Conservation (phyloP, 345 rosid species). For the Arabidopsis suecica region DNA sequence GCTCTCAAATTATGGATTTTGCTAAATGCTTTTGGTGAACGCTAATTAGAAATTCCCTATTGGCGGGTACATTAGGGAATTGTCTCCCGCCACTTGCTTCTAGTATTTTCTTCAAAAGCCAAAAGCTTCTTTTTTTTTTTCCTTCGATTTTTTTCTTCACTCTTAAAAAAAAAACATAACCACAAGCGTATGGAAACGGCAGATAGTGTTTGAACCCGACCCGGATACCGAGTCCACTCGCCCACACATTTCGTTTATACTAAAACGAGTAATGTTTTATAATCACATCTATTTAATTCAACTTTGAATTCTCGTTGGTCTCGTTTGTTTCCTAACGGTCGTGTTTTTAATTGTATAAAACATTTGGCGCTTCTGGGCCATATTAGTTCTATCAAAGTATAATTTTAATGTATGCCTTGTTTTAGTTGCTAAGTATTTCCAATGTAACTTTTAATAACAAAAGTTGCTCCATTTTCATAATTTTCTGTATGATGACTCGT, state of each 20-base stretch:
- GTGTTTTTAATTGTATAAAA: background rate
- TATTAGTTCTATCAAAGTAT: background rate
- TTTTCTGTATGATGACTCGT: background rate
- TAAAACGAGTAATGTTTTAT: background rate
- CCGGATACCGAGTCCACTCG: slow-evolving; percentile 7
- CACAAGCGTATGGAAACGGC: background rate
- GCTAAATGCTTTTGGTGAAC: no score
- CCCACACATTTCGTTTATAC: background rate
- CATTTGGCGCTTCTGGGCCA: background rate
- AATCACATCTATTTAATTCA: background rate
- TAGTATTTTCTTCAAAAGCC: background rate
- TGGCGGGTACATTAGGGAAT: background rate
- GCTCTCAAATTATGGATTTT: no score
- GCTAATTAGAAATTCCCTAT: background rate
- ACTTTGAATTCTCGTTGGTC: background rate
- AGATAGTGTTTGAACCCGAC: background rate
- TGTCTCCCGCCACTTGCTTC: background rate
- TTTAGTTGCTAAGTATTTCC: no score
- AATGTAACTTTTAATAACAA: background rate
- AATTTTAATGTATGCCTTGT: background rate
- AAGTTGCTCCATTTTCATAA: background rate
- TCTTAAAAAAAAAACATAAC: background rate
- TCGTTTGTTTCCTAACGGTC: background rate
- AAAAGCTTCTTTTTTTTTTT: background rate
- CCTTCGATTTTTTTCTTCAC: background rate